Evolutionary conservation across 257 asterid genomes (phyloP).

Genomic region (Paraleonurus japonicus): DNA sequence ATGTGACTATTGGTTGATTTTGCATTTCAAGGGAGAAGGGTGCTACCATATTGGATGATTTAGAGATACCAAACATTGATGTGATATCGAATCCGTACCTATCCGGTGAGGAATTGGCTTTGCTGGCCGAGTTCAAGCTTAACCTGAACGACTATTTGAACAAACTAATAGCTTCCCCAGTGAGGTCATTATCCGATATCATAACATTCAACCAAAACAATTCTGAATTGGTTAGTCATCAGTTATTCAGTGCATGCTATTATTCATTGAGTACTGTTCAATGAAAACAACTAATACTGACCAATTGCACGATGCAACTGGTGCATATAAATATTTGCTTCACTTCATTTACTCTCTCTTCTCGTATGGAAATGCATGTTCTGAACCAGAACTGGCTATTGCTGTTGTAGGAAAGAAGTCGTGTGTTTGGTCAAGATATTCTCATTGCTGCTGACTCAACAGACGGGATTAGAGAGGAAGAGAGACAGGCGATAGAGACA

Average conservation of each 20-base stretch:
- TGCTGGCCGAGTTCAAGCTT: constrained; percentile 63
- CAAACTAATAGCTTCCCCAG: constrained; percentile 43
- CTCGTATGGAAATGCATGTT: neutral
- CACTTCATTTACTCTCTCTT: too few species aligned
- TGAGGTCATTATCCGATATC: constrained; percentile 52
- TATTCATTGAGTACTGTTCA: too few species aligned
- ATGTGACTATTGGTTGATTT: neutral
- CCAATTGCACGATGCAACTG: too few species aligned
- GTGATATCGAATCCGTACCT: constrained; percentile 40
- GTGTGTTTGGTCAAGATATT: constrained; percentile 45
- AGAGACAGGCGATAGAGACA: constrained; percentile 36
- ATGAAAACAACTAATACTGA: too few species aligned
- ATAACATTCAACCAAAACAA: constrained; percentile 56
- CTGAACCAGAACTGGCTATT: neutral
- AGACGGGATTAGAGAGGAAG: constrained; percentile 50
- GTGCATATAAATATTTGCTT: too few species aligned
- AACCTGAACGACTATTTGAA: constrained; percentile 40
- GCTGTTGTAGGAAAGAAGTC: constrained; percentile 36
- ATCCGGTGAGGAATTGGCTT: constrained; percentile 46
- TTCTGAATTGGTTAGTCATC: constrained; percentile 44
- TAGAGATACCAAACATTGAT: constrained; percentile 48
- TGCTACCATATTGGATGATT: constrained; percentile 47
- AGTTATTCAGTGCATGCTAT: too few species aligned
- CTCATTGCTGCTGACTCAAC: constrained; percentile 52
- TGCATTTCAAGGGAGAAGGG: constrained; percentile 43